Base-by-base conservation (phyloP, 306 rosid species). In the Cyclanthera cordifolia region DNA sequence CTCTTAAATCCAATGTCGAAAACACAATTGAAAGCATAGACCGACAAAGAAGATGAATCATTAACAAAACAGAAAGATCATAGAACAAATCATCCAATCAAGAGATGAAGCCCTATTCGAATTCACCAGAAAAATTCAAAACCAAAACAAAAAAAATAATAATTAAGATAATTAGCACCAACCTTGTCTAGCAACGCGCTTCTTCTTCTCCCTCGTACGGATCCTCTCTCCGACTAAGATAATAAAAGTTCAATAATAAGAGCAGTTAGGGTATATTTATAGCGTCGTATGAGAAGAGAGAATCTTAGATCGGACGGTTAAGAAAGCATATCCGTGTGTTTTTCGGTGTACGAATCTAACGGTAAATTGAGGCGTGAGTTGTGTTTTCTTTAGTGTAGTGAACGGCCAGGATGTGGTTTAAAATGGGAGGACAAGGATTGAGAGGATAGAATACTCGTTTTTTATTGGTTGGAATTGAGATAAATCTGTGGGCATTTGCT, bases 301-400 rank as follows among this genome's bases (percentile, higher is more conserved):
- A 30, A 47, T 27, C 46, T 16, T n/a, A 8, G 27, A 68, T 68
- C 72, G 72, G 30, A 68, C 72, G 72, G 72, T 48, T 17, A 16
- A 5, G 45, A 68, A 13, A 37, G 58, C 58, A 28, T 8, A 69
- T 69, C 73, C 73, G 27, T 69, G 73, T 69, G 73, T 69, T 69
- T 67, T 69, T 53, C n/a, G 48, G 39, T 69, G 49, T 30, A 12
- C 49, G 49, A 69, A 69, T 51, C 73, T 32, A 21, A 69, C 73
- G 73, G 73, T 20, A 30, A 69, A 19, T 30, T 48, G 52, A 19
- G 73, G 27, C 4, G 30, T 51, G 19, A 69, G 73, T 49, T 69
- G 73, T 69, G 73, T 69, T 69, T 64, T 69, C 73, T 53, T 28
- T 46, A 28, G 49, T 4, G 39, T 1, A 1, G 32, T 69, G 61